Evolutionary conservation across 495 filamentous ascomycete genomes (phyloP), one percentile per base, ranked within the genome.

Genomic region (Xylaria cubensis): DNA sequence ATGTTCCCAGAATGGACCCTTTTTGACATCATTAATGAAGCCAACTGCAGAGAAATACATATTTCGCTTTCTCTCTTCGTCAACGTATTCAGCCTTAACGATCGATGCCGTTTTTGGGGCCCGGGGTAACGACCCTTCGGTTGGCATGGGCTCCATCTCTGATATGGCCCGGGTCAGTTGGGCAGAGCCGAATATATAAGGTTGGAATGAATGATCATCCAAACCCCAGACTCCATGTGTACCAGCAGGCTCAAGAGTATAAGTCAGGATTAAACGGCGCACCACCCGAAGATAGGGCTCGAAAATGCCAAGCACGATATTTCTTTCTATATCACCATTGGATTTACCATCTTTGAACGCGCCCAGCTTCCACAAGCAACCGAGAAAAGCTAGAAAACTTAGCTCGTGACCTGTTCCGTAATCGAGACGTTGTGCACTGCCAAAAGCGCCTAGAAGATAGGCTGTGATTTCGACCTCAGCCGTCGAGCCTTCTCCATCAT

Each of bases 31-130:
- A 79, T 97, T 92, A 77, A 99, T 98, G 83, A 99, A 99, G 10
- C 93, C 95, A 73, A 99, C 88, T n/a, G 96, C 97, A n/a, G 91
- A 91, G 84, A 98, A 99, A 80, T 99, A 99, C 85, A 99, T 88
- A 80, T 98, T 97, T 17, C 75, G 84, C 65, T 85, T 84, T 66
- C 93, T 85, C 78, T 94, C 89, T 53, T 86, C 82, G 55, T 92
- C 86, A 39, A 97, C 94, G 19, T 89, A 79, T 32, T 81, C 82
- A 3, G 83, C 75, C 73, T 94, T 94, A 13, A 88, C 85, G 5
- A 98, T 88, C 69, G 89, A 89, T 7, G 82, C 80, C 2, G 94
- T 90, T 61, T 91, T 87, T 1, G 95, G 94, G 1, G 94, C 89
- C 69, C 88, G 84, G 13, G 86, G 84, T 0, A 92, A 76, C 12